Evolutionary conservation across 2,329 filamentous ascomycete genomes (phyloP).

Genomic region (Colletotrichum euphorbiae): DNA sequence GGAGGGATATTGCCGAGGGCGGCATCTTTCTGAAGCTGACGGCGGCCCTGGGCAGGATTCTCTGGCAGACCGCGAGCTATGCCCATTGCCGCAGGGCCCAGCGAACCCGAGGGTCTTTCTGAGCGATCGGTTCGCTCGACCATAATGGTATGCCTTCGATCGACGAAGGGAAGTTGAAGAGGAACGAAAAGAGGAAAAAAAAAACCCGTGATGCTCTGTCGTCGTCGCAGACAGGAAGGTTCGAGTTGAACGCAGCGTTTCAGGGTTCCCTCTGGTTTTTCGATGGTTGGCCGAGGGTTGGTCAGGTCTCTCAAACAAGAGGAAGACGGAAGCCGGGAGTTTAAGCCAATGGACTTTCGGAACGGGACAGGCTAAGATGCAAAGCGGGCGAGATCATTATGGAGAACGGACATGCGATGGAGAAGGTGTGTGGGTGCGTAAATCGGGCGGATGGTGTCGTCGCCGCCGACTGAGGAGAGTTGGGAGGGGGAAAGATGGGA

Average conservation of each 20-base stretch:
- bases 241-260: constrained; percentile 35
- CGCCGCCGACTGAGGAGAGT: neutral
- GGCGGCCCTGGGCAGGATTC: constrained; percentile 52
- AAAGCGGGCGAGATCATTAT: constrained; percentile 37
- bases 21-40: constrained; percentile 52
- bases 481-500: constrained; percentile 3
- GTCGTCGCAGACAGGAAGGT: constrained; percentile 21
- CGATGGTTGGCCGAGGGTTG: constrained; percentile 29
- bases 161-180: constrained; percentile 5
- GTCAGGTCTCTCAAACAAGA: constrained; percentile 35
- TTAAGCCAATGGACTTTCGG: constrained; percentile 39
- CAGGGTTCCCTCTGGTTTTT: constrained; percentile 35
- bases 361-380: constrained; percentile 34
- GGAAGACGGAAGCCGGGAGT: constrained; percentile 30
- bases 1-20: constrained; percentile 54
- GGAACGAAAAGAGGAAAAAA: neutral
- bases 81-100: constrained; percentile 50
- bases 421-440: constrained; percentile 21
- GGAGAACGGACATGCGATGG: constrained; percentile 34
- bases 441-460: constrained; percentile 15
- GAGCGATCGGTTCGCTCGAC: constrained; percentile 40
- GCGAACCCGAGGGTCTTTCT: constrained; percentile 43
- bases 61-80: constrained; percentile 56
- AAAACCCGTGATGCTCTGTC: constrained; percentile 5
- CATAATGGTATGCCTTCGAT: constrained; percentile 30